Evolutionary conservation across 2,329 filamentous ascomycete genomes (phyloP).

Genomic region (Diaporthe ampelina): DNA sequence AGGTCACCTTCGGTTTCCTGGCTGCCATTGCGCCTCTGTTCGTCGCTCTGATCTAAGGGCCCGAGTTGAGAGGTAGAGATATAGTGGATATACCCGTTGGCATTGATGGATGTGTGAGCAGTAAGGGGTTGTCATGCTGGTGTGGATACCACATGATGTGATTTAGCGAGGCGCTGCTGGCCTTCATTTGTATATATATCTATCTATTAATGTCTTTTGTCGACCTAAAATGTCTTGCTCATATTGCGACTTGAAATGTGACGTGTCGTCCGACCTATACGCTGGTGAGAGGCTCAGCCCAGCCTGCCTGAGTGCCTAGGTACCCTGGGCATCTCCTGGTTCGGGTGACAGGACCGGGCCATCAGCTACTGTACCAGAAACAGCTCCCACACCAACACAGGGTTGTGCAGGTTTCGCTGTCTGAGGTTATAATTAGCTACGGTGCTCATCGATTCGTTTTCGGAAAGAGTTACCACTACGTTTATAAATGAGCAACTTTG

Average conservation of each 20-base stretch:
- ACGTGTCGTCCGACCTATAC: background rate
- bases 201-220: slow-evolving; percentile 37
- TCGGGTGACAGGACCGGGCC: background rate
- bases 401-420: background rate
- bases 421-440: background rate
- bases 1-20: slow-evolving; percentile 40
- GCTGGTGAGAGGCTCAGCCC: background rate
- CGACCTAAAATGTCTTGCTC: background rate
- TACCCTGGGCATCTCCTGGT: background rate
- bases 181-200: slow-evolving; percentile 35
- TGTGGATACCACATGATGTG: slow-evolving; percentile 34
- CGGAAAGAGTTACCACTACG: background rate
- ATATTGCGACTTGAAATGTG: background rate
- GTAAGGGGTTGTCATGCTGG: slow-evolving; percentile 6
- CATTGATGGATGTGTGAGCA: slow-evolving; percentile 20
- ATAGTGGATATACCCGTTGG: slow-evolving; percentile 16
- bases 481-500: no score
- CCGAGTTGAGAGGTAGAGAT: background rate
- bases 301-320: no score
- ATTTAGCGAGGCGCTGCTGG: slow-evolving; percentile 31
- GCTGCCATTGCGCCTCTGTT: slow-evolving; percentile 39
- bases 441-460: background rate
- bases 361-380: background rate
- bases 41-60: slow-evolving; percentile 38
- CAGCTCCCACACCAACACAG: background rate